phyloP scores from a whole-genome alignment of 306 rosid genomes.

The Lathyrus aphaca region DNA sequence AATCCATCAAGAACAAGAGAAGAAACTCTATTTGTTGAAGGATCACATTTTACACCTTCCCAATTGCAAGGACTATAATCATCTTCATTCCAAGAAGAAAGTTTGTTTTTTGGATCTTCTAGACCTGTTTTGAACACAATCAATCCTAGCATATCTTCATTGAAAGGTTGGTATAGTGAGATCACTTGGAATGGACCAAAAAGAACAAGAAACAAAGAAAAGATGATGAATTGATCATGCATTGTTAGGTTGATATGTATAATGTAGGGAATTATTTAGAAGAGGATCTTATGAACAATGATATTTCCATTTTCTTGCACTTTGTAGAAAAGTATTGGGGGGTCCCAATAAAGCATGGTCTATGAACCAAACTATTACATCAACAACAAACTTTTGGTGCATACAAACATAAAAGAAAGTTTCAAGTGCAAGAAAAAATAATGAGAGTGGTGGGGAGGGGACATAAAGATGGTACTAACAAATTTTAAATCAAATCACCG shows the following conservation, averaged over 20 bases:
- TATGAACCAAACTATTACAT: slow-evolving; percentile 33
- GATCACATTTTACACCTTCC: slow-evolving; percentile 79
- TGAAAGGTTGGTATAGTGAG: slow-evolving; percentile 61
- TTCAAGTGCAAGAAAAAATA: slow-evolving; percentile 45
- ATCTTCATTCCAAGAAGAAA: slow-evolving; percentile 81
- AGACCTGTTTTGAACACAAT: slow-evolving; percentile 85
- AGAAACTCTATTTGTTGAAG: slow-evolving; percentile 63
- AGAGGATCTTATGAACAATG: slow-evolving; percentile 32
- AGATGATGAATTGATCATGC: slow-evolving; percentile 52
- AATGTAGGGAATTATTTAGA: slow-evolving; percentile 12
- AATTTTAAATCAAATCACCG: not conserved
- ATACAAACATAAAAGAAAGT: slow-evolving; percentile 27
- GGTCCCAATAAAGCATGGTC: slow-evolving; percentile 40
- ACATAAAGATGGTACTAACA: slow-evolving; percentile 6
- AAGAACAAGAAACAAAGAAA: slow-evolving; percentile 47
- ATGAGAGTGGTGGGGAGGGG: slow-evolving; percentile 11
- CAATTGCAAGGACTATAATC: slow-evolving; percentile 75
- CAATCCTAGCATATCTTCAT: slow-evolving; percentile 85
- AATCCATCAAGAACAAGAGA: slow-evolving; percentile 74
- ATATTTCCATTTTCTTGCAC: slow-evolving; percentile 32
- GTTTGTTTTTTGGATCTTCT: slow-evolving; percentile 66
- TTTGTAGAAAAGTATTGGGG: slow-evolving; percentile 17
- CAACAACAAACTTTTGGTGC: slow-evolving; percentile 20
- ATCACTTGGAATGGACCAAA: slow-evolving; percentile 43
- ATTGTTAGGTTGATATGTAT: slow-evolving; percentile 42